phyloP scores from a whole-genome alignment of 768 basidiomycete species.

The Gelatoporia subvermispora region DNA sequence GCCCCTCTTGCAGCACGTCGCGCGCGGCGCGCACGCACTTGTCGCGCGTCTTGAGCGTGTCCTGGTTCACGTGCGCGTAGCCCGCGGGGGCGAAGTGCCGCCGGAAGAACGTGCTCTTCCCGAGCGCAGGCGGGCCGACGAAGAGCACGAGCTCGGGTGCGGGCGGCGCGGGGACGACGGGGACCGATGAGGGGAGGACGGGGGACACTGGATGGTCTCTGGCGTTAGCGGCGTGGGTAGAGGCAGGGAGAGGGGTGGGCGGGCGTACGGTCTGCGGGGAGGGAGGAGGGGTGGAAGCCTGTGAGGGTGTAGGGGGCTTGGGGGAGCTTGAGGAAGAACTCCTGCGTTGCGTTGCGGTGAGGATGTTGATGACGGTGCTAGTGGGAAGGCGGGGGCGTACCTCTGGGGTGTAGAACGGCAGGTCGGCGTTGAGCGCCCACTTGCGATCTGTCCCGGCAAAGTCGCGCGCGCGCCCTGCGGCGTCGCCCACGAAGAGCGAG shows the following conservation, averaged over 20 bases:
- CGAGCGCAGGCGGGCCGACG: slow-evolving; percentile 58
- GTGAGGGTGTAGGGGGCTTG: slow-evolving; percentile 44
- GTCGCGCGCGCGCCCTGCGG: slow-evolving; percentile 76
- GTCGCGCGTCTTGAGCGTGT: slow-evolving; percentile 65
- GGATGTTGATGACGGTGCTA: not conserved
- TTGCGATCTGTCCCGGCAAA: slow-evolving; percentile 82
- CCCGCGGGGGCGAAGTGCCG: slow-evolving; percentile 59
- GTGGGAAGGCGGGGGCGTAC: slow-evolving; percentile 32
- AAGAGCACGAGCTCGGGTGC: slow-evolving; percentile 51
- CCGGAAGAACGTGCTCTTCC: slow-evolving; percentile 80
- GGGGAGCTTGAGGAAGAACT: slow-evolving; percentile 65
- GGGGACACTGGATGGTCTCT: slow-evolving; percentile 36
- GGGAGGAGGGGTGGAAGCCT: slow-evolving; percentile 62
- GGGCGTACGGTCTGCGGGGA: slow-evolving; percentile 27
- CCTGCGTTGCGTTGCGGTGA: slow-evolving; percentile 38
- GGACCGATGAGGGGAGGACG: slow-evolving; percentile 45
- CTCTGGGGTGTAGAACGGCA: slow-evolving; percentile 83
- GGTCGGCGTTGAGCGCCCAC: slow-evolving; percentile 71
- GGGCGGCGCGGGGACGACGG: slow-evolving; percentile 33
- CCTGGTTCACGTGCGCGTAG: slow-evolving; percentile 87
- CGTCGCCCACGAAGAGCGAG: slow-evolving; percentile 87
- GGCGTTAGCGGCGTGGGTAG: not conserved
- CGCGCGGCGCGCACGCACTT: slow-evolving; percentile 69
- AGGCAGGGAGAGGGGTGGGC: not conserved
- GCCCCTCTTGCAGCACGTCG: slow-evolving; percentile 45